Base-by-base conservation (phyloP, 2,329 filamentous ascomycete genomes). In the Huntiella abstrusa region DNA sequence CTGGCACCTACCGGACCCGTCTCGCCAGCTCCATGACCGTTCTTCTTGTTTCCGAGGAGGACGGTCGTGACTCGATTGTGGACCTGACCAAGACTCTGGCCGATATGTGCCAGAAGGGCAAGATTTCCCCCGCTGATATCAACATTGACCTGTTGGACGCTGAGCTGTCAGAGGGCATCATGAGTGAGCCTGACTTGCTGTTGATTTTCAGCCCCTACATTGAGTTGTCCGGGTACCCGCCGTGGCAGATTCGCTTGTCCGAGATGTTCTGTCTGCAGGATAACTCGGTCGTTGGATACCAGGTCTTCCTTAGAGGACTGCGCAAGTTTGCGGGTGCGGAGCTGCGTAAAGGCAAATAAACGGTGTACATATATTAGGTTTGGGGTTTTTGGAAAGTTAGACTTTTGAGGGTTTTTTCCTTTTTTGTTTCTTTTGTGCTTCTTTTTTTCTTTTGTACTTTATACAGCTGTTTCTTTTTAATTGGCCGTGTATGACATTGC, bases 61-160 rank as follows among this genome's bases (percentile, higher is more conserved):
- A 98, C 55, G 88, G 91, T 42, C 77, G 88, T 46, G 85, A 93
- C 57, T 95, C 88, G 3, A 75, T 98, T 52, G 87, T 98, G 36
- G 91, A 98, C 60, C 71, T 98, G 40, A 98, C 91, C 37, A 85
- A 87, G 57, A 96, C 92, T 1, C 69, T 98, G 16, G 76, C 88
- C 4, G 84, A 94, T 58, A 96, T 98, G 91, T 83, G 85, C 5
- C 91, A 96, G 61, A 77, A 80, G 54, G 77, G 77, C 49, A 95
- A 94, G 62, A 70, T 98, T 11, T 74, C 75, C 2, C 73, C 83
- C 1, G 69, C 75, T 32, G 87, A 98, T 58, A 87, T 98, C 56
- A 86, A 77, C 48, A 70, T 73, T 43, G 84, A 95, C 52, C 66
- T 98, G 43, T 78, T 98, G 45, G 86, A 96, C 57, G 82, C 84